Evolutionary conservation across 768 basidiomycete species (phyloP).

Genomic region (Astraeus odoratus): DNA sequence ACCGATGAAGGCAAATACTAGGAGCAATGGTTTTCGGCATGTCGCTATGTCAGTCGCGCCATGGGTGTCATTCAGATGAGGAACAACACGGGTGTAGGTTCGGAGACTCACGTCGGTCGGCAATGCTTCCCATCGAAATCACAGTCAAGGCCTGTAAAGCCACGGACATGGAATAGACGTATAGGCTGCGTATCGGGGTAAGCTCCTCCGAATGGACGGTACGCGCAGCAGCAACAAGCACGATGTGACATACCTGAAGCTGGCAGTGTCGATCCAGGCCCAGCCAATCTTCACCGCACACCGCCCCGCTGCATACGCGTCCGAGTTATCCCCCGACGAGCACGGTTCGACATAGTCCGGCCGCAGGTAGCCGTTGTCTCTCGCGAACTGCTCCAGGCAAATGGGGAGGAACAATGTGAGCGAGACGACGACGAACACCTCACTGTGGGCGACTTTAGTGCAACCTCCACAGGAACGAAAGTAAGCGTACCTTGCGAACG

Average conservation of each 20-base stretch:
- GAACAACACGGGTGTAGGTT: neutral
- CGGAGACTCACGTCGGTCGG: conserved; percentile 69
- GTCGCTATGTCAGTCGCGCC: conserved; percentile 36
- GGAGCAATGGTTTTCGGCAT: conserved; percentile 72
- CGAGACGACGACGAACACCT: conserved; percentile 77
- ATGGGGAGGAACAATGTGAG: conserved; percentile 79
- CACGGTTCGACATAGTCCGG: conserved; percentile 67
- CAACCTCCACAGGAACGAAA: neutral
- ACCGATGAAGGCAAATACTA: conserved; percentile 68
- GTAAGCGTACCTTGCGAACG: conserved; percentile 62
- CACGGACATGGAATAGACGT: conserved; percentile 83
- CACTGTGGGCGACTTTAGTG: conserved; percentile 42
- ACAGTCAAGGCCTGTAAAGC: conserved; percentile 89
- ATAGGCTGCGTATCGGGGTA: conserved; percentile 47
- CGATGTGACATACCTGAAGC: conserved; percentile 81
- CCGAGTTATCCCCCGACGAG: conserved; percentile 10
- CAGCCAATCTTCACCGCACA: conserved; percentile 82
- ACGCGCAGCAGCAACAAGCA: too few species aligned
- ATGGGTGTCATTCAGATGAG: conserved; percentile 1
- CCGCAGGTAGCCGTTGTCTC: conserved; percentile 77
- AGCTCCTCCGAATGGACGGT: neutral
- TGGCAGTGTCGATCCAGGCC: conserved; percentile 85
- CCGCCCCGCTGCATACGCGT: conserved; percentile 33
- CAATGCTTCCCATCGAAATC: conserved; percentile 89
- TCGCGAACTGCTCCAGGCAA: conserved; percentile 80